Percentiles rank a stretch among this genome's conserved stretches.
phyloP scores from a whole-genome alignment of 139 green algal species.

The Pycnococcus provasolii region DNA sequence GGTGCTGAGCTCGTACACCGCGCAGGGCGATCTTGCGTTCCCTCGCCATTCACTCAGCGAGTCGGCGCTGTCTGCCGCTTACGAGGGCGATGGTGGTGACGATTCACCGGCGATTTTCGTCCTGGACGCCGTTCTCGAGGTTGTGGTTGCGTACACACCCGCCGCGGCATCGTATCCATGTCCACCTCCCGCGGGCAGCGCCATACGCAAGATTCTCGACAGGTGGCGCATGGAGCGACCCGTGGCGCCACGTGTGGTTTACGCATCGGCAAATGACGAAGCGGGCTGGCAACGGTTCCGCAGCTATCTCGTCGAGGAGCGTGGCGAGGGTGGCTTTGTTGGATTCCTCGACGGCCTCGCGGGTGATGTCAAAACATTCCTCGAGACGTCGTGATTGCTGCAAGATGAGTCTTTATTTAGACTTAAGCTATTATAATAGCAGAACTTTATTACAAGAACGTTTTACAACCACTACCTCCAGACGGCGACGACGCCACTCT shows the following conservation, averaged over 20 bases:
- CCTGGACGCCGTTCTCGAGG: conserved; percentile 63
- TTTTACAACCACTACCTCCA: too few relatives aligned
- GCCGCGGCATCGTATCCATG: conserved; percentile 41
- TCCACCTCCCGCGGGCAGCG: conserved; percentile 49
- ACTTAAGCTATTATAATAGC: too few relatives aligned
- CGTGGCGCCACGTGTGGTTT: conserved; percentile 49
- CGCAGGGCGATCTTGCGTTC: conserved; percentile 38
- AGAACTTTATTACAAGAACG: too few relatives aligned
- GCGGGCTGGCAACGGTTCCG: conserved; percentile 45
- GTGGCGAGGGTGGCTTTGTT: conserved; percentile 11
- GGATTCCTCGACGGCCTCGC: background rate
- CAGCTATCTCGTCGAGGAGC: conserved; percentile 62
- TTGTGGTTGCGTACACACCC: conserved; percentile 51
- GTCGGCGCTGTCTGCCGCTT: conserved; percentile 38
- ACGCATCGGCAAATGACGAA: conserved; percentile 43
- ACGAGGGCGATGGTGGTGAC: background rate
- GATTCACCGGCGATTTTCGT: conserved; percentile 57
- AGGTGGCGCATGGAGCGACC: conserved; percentile 38
- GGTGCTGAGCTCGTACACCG: conserved; percentile 44
- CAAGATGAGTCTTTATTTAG: too few relatives aligned
- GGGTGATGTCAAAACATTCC: conserved; percentile 5
- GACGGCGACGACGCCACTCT: too few relatives aligned
- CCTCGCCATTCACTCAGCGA: conserved; percentile 51
- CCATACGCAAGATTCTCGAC: conserved; percentile 42
- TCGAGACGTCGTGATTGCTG: background rate